Evolutionary conservation across 2,329 filamentous ascomycete species (phyloP).

Genomic region (Botrytis elliptica): DNA sequence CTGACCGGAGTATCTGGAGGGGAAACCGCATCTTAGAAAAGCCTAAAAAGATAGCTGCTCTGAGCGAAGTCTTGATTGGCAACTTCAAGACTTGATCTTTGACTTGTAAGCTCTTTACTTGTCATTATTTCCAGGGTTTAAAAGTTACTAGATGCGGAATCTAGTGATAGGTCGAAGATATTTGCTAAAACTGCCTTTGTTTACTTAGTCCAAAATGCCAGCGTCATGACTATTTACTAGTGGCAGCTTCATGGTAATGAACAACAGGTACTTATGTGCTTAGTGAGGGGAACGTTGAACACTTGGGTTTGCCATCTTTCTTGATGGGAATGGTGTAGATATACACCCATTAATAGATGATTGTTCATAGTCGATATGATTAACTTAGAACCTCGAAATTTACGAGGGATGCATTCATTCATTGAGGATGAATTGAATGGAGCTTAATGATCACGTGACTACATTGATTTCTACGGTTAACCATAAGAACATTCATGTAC

Average conservation of each 20-base stretch:
- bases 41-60: not conserved
- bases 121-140: not conserved
- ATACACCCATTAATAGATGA: not conserved
- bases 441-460: not conserved
- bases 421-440: accelerated
- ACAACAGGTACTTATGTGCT: not conserved
- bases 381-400: not conserved
- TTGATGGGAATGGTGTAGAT: not conserved
- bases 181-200: not conserved
- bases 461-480: not conserved
- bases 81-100: not conserved
- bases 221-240: slow-evolving; percentile 4
- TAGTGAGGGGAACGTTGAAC: not conserved
- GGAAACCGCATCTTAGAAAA: not conserved
- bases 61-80: not conserved
- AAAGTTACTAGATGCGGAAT: not conserved
- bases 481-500: not conserved
- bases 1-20: not conserved
- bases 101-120: not conserved
- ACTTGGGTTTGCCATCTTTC: not conserved
- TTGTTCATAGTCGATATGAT: not conserved
- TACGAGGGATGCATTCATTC: not conserved
- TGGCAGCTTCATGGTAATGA: not conserved
- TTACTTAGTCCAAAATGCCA: not conserved
- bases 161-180: not conserved